Evolutionary conservation across 78 protist species (phyloP), one percentile per base, ranked within the genome.

Genomic region (Diacronema lutheri): DNA sequence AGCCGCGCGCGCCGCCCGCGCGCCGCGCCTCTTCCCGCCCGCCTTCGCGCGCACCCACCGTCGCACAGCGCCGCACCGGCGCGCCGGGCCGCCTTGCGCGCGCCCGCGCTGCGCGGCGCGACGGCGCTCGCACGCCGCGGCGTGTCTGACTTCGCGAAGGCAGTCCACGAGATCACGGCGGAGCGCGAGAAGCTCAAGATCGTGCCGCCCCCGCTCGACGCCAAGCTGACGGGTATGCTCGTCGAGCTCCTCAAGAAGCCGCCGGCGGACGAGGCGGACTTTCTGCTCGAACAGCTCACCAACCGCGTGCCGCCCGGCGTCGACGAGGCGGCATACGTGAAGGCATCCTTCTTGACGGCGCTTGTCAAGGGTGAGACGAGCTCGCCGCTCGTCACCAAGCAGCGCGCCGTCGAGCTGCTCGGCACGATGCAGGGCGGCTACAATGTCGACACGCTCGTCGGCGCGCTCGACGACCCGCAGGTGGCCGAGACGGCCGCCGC

Each of bases 371-470:
- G 85, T 9, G 13, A 21, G 37, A 62, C 46, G 33, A 57, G 29
- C 60, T 57, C 40, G 26, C 69, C 62, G 25, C 35, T 81, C 56
- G 35, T 79, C 71, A 9, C 41, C 66, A 21, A 21, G n/a, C 68
- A 38, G 60, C 26, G 26, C 21, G 91, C 91, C 5, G 62, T 72
- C 16, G 64, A 88, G 82, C 40, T 88, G 31, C 84, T 88, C 26
- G 91, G 91, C 35, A 76, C 87, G 37, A 88, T 88, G 91, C 87
- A 83, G 84, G 91, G 91, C n/a, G 91, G 91, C 3, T 88, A 88
- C 91, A 88, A 88, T 87, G 79, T 88, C 35, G 16, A 0, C 44
- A 78, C 91, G 40, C 91, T 88, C 31, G 61, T 88, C 84, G 78
- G 61, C 33, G 60, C 81, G 66, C 85, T 86, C 29, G 72, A 60